Evolutionary conservation across 148 eudicot genomes (phyloP), one percentile per base, ranked within the genome.

Genomic region (Bassia scoparia): DNA sequence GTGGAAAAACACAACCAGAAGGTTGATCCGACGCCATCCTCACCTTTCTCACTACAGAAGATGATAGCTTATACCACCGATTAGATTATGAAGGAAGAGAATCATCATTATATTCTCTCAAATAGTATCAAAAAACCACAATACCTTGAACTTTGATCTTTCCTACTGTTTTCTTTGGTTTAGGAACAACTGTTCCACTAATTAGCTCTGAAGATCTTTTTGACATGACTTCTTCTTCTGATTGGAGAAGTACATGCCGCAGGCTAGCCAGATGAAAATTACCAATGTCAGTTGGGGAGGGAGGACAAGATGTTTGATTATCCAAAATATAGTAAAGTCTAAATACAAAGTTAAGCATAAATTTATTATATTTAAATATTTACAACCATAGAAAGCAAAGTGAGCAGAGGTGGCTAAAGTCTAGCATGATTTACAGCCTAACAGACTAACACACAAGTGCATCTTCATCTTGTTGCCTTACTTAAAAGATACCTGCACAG

Each of bases 131-230:
- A 46, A n/a, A 67, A 64, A 37, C 48, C 66, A 70, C 16, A 48
- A 61, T 78, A 89, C 94, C 94, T 87, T 87, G 94, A 74, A 89
- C 82, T 86, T 84, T 89, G 35, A 89, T 67, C 82, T 86, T 89
- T 71, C 94, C 88, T 60, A 84, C 71, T 37, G 85, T 82, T 84
- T 86, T 87, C 84, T 83, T 85, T 52, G 80, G 82, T 78, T 80
- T 89, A 27, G 83, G 69, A 64, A 72, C 74, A 71, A 85, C 84
- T 58, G 81, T 78, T 71, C 85, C 85, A 69, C 89, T 80, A 74
- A 80, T 80, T 73, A 87, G 76, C 62, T 81, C 90, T 14, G 86
- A 70, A 24, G 89, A 52, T 54, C 68, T 67, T 73, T 81, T 84
- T 30, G 78, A 81, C 79, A 89, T 65, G 15, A 89, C 60, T 71